phyloP scores from a whole-genome alignment of 148 eudicot species.

The Fagopyrum tataricum region DNA sequence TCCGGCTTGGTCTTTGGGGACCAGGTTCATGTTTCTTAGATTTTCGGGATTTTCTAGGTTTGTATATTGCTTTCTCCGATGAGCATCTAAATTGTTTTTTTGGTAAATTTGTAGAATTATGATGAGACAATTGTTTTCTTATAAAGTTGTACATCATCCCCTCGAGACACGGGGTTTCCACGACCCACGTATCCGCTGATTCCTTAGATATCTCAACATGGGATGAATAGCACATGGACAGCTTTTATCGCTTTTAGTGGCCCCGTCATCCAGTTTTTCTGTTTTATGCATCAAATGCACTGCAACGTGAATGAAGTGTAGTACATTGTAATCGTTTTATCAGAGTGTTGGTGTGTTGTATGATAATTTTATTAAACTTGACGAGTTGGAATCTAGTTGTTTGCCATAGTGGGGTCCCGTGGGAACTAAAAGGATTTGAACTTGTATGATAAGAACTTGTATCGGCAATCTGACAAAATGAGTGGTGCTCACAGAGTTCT shows the following conservation, averaged over 20 bases:
- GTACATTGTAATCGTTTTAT: not conserved
- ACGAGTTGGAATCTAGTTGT: not conserved
- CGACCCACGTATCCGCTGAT: not conserved
- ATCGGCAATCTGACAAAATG: not conserved
- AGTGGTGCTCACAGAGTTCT: not conserved
- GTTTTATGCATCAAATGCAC: not conserved
- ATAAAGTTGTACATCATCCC: not conserved
- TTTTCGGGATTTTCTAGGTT: constrained; percentile 84
- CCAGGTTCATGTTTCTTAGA: constrained; percentile 70
- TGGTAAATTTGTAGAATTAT: not conserved
- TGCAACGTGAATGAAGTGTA: not conserved
- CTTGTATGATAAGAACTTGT: not conserved
- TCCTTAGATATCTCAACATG: not conserved
- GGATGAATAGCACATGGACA: not conserved
- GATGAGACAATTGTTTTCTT: not conserved
- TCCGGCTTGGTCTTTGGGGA: constrained; percentile 99
- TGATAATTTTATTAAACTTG: not conserved
- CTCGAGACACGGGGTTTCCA: not conserved
- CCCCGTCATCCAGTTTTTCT: not conserved
- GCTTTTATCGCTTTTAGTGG: not conserved
- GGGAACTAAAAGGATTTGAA: constrained; percentile 1
- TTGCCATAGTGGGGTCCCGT: not conserved
- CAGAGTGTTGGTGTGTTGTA: not conserved
- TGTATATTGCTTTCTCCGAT: constrained; percentile 15
- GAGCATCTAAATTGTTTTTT: not conserved